Base-by-base conservation (phyloP, 257 asterid species). In the Fraxinus pennsylvanica region DNA sequence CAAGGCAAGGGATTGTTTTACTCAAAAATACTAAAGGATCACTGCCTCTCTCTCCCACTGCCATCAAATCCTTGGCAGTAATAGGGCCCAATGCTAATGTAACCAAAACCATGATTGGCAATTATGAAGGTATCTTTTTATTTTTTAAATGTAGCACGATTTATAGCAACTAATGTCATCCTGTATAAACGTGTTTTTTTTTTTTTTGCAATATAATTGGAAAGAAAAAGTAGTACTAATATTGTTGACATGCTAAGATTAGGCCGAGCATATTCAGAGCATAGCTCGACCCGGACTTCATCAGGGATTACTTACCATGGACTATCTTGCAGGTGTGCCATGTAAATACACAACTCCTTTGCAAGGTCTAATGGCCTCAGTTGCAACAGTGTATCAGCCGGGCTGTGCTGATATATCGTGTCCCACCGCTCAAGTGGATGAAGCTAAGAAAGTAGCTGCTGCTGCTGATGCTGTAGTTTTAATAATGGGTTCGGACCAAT, bases 1-100 rank as follows among this genome's bases (percentile, higher is more conserved):
- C 95, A 9, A 84, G 91, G 74, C 90, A 90, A 67, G 92, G 95
- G 78, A 85, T 90, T 19, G 95, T 88, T 29, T 73, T 90, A 87
- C 92, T 88, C 22, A 90, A 90, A 75, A 90, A 90, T 84, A 47
- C 84, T 0, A 61, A 52, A 15, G 90, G 83, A 52, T 90, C 92
- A n/a, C 72, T 90, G 13, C 95, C 95, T 43, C 76, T 90, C 15
- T 84, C 86, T 17, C 81, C 86, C n/a, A 30, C 81, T 9, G 27
- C 86, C 68, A 88, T 90, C 76, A 87, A 84, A 73, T 88, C 91
- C 27, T 78, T 90, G 59, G 91, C 91, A 3, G 88, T 90, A 0
- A 90, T 90, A 71, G 95, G 92, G 52, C 95, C 95, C 3, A 90
- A 90, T 76, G 90, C 89, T 68, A 75, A 87, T 72, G 87, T 69